A percentile compares a stretch with the other conserved stretches of the same genome.
Conservation (phyloP, 2,329 filamentous ascomycete species). For the Diaporthe capsici region DNA sequence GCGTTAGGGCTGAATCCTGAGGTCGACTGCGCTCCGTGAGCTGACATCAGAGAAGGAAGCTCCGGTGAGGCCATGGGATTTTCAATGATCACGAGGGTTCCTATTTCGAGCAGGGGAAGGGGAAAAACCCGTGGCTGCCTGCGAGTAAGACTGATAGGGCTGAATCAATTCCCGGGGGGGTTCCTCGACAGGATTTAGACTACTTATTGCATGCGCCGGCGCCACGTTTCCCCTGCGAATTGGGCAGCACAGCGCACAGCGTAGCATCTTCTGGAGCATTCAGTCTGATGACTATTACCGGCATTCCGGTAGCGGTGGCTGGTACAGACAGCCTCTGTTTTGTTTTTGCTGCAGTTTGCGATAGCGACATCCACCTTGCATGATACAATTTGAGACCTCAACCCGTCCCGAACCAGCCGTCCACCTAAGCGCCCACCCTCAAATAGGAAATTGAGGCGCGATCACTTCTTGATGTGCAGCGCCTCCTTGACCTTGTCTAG, state of each 20-base stretch:
- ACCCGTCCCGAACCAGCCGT: background rate
- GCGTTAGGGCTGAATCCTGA: conserved; percentile 35
- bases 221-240: conserved; percentile 17
- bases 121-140: conserved; percentile 22
- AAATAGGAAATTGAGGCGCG: background rate
- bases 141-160: conserved; percentile 31
- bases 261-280: conserved; percentile 18
- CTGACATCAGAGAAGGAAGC: conserved; percentile 38
- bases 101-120: conserved; percentile 6
- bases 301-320: conserved; percentile 32
- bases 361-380: conserved; percentile 5
- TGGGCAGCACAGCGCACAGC: conserved; percentile 10
- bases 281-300: conserved; percentile 25
- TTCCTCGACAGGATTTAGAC: conserved; percentile 32
- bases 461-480: conserved; percentile 36
- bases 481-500: conserved; percentile 39
- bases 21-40: conserved; percentile 24
- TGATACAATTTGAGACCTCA: conserved; percentile 28
- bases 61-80: conserved; percentile 27
- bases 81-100: conserved; percentile 15
- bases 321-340: background rate
- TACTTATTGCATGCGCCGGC: conserved; percentile 27
- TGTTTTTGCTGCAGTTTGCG: conserved; percentile 32
- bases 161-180: conserved; percentile 16
- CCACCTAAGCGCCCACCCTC: conserved; percentile 16